These are phyloP conservation scores for Saccharomycopsis schoenii DNA, from an alignment of 805 yeast species.

Conservation along the genomic window DNA sequence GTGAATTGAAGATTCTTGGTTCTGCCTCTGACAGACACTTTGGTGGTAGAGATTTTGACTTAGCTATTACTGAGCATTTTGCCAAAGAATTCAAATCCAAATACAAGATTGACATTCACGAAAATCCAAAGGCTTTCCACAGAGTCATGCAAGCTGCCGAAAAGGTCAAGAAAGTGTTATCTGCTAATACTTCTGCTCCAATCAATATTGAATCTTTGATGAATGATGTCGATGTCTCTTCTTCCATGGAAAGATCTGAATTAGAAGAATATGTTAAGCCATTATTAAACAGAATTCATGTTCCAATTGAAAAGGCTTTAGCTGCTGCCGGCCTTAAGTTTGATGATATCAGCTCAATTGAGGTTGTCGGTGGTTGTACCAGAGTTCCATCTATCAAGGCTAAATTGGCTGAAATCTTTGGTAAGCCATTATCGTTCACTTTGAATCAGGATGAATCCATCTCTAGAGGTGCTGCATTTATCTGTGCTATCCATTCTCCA, in stretches of 20 bases:
- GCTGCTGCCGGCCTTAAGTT: constrained; percentile 63
- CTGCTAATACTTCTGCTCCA: constrained; percentile 94
- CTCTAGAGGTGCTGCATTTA: constrained; percentile 98
- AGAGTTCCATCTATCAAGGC: constrained; percentile 93
- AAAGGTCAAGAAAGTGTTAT: constrained; percentile 86
- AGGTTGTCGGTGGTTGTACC: constrained; percentile 96
- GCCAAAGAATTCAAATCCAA: constrained; percentile 86
- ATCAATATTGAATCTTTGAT: constrained; percentile 91
- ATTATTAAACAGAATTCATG: constrained; percentile 60
- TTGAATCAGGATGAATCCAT: constrained; percentile 98
- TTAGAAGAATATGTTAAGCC: constrained; percentile 86
- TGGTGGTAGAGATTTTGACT: constrained; percentile 97
- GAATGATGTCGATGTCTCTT: constrained; percentile 93
- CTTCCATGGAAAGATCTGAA: constrained; percentile 82
- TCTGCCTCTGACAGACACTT: constrained; percentile 91
- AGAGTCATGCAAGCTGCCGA: constrained; percentile 90
- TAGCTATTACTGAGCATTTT: constrained; percentile 88
- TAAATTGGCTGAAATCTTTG: constrained; percentile 68
- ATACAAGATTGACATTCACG: constrained; percentile 86
- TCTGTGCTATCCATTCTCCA: constrained; percentile 98
- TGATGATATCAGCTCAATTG: constrained; percentile 80
- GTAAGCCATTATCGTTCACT: constrained; percentile 82
- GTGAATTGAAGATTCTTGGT: constrained; percentile 89
- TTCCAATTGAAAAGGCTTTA: constrained; percentile 76
- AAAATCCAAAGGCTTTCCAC: constrained; percentile 90